Base-by-base conservation (phyloP, 2,329 filamentous ascomycete genomes). In the Fusarium tupiense region DNA sequence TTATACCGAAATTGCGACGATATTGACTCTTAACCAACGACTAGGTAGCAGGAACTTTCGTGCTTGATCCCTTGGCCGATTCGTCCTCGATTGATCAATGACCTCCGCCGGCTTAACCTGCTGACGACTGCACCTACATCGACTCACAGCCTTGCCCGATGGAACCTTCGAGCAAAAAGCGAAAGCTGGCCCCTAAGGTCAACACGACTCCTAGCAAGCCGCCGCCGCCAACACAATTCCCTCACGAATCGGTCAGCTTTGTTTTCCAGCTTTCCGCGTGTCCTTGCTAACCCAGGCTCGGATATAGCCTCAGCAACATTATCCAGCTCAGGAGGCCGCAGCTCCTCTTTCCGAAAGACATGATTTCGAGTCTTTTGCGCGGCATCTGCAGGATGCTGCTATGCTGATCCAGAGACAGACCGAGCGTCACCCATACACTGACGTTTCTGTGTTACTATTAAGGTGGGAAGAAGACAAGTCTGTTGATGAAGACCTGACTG, bases 321-420 rank as follows among this genome's bases (percentile, higher is more conserved):
- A 80, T 80, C 71, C 83, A 76, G 76, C 79, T 73, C 80, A 84
- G 81, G 84, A 87, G 81, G 77, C 82, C 63, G 79, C 82, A 69
- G 79, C 84, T 31, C 64, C 82, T 68, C 80, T 80, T 76, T 79
- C 81, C 63, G 86, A 90, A 76, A 86, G 88, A 74, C 86, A 89
- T 81, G 90, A 91, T 77, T 92, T 92, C 82, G 90, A 92, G 81
- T 87, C 89, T 61, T 92, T 92, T 79, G 90, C 90, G 68, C 87
- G 90, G 53, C 90, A 92, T 82, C 86, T 92, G 50, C 90, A 92
- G 79, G 90, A 92, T 86, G 90, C 90, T 57, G 90, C 90, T 73
- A 91, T 91, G 87, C 85, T 91, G 77, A 91, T 92, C 74, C 89
- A 91, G 79, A 86, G 88, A 71, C 90, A 91, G 81, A 89, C 88